Conservation (phyloP, 208 protist genomes). For the Wallacemonas sp. region DNA sequence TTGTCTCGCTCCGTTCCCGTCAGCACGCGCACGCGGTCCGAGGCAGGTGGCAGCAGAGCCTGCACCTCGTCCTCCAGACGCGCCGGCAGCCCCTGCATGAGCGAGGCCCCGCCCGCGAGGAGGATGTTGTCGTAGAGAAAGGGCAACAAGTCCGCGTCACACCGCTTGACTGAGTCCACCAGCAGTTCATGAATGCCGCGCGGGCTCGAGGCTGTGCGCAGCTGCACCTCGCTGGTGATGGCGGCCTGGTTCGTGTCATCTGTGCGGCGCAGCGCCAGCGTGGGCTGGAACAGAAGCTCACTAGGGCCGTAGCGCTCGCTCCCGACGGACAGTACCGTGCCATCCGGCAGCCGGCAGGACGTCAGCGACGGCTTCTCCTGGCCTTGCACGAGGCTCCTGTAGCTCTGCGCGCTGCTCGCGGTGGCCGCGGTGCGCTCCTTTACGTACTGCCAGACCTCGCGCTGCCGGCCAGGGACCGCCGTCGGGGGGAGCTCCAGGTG, state of each 20-base stretch:
- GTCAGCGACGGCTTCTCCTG: constrained; percentile 23
- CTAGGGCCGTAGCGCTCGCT: constrained; percentile 55
- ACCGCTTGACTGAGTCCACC: constrained; percentile 68
- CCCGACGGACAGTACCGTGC: constrained; percentile 66
- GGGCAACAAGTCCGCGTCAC: constrained; percentile 75
- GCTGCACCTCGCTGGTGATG: constrained; percentile 65
- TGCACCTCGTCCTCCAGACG: constrained; percentile 71
- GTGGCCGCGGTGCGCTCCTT: constrained; percentile 85
- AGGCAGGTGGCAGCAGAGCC: constrained; percentile 31
- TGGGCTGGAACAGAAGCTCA: constrained; percentile 81
- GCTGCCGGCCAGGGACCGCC: constrained; percentile 43
- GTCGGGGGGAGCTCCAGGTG: constrained; percentile 32
- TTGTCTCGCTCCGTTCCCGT: constrained; percentile 89
- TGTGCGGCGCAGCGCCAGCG: constrained; percentile 41
- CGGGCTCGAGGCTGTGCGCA: constrained; percentile 57
- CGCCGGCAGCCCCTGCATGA: constrained; percentile 62
- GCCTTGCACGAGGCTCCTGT: not conserved
- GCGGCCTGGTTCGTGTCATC: constrained; percentile 40
- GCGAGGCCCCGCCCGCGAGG: constrained; percentile 93
- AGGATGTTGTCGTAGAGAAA: constrained; percentile 91
- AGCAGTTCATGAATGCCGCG: constrained; percentile 70
- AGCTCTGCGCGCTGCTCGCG: constrained; percentile 32
- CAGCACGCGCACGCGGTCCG: constrained; percentile 50
- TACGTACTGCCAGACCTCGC: constrained; percentile 76
- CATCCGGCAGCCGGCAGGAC: constrained; percentile 75